Evolutionary conservation across 1,284 basidiomycete genomes (phyloP).

Genomic region (Sporisorium exsertum): DNA sequence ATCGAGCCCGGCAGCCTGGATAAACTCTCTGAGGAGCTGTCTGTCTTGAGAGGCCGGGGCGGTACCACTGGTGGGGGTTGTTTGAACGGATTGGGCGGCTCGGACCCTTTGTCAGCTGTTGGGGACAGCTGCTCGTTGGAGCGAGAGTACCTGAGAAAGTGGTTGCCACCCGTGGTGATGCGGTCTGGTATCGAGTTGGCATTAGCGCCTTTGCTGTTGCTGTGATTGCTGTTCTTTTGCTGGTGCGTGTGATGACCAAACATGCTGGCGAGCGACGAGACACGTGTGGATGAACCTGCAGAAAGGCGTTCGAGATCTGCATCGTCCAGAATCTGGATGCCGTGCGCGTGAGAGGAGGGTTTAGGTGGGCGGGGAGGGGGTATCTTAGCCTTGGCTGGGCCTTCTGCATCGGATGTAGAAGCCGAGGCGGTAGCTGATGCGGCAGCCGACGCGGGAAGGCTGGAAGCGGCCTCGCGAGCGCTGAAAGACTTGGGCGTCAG

Average conservation of each 20-base stretch:
- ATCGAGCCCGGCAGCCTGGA: slow-evolving; percentile 20
- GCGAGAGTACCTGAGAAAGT: slow-evolving; percentile 48
- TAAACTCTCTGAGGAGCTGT: slow-evolving; percentile 33
- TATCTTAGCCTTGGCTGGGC: slow-evolving; percentile 18
- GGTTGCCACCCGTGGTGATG: slow-evolving; percentile 18
- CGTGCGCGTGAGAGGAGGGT: slow-evolving; percentile 20
- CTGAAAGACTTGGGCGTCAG: slow-evolving; percentile 12
- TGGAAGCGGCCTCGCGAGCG: slow-evolving; percentile 14
- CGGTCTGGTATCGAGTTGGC: slow-evolving; percentile 19
- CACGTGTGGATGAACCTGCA: slow-evolving; percentile 23
- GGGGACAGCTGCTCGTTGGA: slow-evolving; percentile 49
- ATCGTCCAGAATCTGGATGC: slow-evolving; percentile 42
- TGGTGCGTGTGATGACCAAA: slow-evolving; percentile 24
- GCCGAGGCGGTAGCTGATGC: slow-evolving; percentile 31
- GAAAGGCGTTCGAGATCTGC: slow-evolving; percentile 44
- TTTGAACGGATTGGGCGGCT: slow-evolving; percentile 24
- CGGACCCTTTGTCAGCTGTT: neutral
- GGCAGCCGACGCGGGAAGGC: slow-evolving; percentile 18
- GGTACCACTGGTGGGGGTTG: slow-evolving; percentile 29
- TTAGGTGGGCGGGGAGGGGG: slow-evolving; percentile 43
- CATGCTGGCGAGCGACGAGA: slow-evolving; percentile 36
- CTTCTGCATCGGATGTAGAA: slow-evolving; percentile 38
- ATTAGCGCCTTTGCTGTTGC: neutral
- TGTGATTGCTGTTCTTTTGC: slow-evolving; percentile 1
- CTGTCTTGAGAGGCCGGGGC: slow-evolving; percentile 37